phyloP scores from a whole-genome alignment of 441 rosid species.

The Populus hybrid region DNA sequence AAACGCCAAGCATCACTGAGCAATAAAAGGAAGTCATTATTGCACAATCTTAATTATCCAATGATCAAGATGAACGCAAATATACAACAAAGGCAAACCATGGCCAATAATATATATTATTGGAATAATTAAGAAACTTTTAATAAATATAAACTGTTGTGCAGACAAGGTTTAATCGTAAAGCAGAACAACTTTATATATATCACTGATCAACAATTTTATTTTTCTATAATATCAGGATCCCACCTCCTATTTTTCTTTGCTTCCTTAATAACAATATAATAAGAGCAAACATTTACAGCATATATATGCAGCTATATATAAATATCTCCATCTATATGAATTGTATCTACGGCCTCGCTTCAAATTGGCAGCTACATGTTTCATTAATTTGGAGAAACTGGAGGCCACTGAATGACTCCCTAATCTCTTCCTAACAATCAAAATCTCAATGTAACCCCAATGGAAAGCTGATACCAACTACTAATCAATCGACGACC shows the following conservation, averaged over 20 bases:
- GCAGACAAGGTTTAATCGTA: neutral
- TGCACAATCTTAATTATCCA: neutral
- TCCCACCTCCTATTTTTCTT: neutral
- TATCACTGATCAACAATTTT: constrained; percentile 4
- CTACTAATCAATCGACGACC: constrained; percentile 1
- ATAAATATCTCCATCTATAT: neutral
- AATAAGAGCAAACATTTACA: neutral
- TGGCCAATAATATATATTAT: neutral
- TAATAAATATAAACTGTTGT: neutral
- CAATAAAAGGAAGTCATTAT: neutral
- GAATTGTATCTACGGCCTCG: constrained; percentile 23
- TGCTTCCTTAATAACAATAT: neutral
- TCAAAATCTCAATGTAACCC: constrained; percentile 29
- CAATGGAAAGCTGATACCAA: neutral
- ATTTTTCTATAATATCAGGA: constrained; percentile 18
- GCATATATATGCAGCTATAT: neutral
- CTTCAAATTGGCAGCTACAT: constrained; percentile 27
- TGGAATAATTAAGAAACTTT: neutral
- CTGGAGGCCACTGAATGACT: neutral
- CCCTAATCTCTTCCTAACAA: neutral
- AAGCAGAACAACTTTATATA: neutral
- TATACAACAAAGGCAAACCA: neutral
- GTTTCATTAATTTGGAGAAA: constrained; percentile 2
- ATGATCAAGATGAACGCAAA: neutral
- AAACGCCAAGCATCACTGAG: neutral